Evolutionary conservation across 1,284 basidiomycete species (phyloP), one percentile per base, ranked within the genome.

Genomic region (Cutaneotrichosporon spelunceum): DNA sequence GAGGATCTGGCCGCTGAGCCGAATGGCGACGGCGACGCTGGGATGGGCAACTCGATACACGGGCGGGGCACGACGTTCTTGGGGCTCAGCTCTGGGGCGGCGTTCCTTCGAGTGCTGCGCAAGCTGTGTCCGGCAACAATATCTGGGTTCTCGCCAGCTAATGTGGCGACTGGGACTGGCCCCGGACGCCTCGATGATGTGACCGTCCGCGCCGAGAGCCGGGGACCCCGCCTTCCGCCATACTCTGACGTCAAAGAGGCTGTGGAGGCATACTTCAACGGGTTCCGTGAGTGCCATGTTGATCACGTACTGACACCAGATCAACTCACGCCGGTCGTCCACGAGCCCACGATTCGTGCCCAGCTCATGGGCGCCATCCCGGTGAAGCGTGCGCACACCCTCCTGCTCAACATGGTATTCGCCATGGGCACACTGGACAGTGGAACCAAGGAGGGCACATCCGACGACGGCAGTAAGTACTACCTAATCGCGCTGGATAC

Each of bases 401-500:
- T 68, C 23, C 54, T 71, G 44, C 29, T 71, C 13, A 59, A 63
- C 56, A 71, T 71, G 70, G 67, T 72, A 45, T 68, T 70, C 34
- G 70, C 70, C 19, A 69, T 70, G 69, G 70, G 70, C 27, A 64
- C 67, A 21, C 60, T 69, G 39, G 70, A 72, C 53, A 24, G 19
- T 5, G 45, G 27, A 7, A 42, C 48, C 7, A 33, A 14, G 2
- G 62, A 62, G 13, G 33, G 52, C 24, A 63, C 47, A n/a, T 56
- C 60, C 23, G 47, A 63, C 19, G 27, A 50, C 26, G 70, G 69
- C 6, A 36, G 63, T 24, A 36, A 53, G 21, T 70, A 65, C 55
- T 70, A 66, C 42, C 48, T 63, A 30, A 44, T 64, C 21, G 70
- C 70, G 4, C 63, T 65, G 26, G 34, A 54, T 11, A 58, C 62